phyloP scores from a whole-genome alignment of 306 rosid genomes.

The Trifolium pratense region DNA sequence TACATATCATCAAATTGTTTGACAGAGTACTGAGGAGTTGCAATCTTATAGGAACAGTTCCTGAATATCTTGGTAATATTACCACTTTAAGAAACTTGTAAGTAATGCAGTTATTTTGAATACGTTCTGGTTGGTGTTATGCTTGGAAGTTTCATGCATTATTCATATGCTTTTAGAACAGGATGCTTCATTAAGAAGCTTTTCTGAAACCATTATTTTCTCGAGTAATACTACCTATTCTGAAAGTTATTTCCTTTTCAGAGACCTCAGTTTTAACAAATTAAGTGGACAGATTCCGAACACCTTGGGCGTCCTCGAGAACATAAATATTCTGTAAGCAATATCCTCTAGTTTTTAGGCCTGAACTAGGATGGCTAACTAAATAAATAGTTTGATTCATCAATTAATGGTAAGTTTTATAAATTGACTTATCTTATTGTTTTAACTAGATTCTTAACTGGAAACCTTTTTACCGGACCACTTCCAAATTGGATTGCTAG shows the following conservation, averaged over 20 bases:
- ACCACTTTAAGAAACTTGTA: slow-evolving; percentile 49
- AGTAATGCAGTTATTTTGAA: slow-evolving; percentile 34
- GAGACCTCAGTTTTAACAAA: slow-evolving; percentile 52
- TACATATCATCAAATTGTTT: slow-evolving; percentile 14
- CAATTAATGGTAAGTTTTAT: background rate
- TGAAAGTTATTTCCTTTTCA: slow-evolving; percentile 28
- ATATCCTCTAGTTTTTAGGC: background rate
- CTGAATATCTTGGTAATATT: slow-evolving; percentile 47
- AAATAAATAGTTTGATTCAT: too few relatives aligned
- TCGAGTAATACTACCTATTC: background rate
- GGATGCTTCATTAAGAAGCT: too few relatives aligned
- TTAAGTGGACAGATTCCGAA: slow-evolving; percentile 45
- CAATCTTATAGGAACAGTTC: slow-evolving; percentile 65
- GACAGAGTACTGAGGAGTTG: slow-evolving; percentile 73
- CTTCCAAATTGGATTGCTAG: background rate
- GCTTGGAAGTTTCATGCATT: background rate
- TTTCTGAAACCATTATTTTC: slow-evolving; percentile 1
- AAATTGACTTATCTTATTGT: too few relatives aligned
- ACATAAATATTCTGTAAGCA: slow-evolving; percentile 45
- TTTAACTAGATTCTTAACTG: too few relatives aligned
- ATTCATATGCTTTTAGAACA: too few relatives aligned
- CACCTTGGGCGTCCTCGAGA: slow-evolving; percentile 20
- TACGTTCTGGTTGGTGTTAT: background rate
- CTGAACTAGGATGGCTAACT: too few relatives aligned
- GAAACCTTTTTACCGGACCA: too few relatives aligned